These are phyloP conservation scores for Pyrus pyrifolia DNA, from an alignment of 306 rosid species.

Conservation along the genomic window DNA sequence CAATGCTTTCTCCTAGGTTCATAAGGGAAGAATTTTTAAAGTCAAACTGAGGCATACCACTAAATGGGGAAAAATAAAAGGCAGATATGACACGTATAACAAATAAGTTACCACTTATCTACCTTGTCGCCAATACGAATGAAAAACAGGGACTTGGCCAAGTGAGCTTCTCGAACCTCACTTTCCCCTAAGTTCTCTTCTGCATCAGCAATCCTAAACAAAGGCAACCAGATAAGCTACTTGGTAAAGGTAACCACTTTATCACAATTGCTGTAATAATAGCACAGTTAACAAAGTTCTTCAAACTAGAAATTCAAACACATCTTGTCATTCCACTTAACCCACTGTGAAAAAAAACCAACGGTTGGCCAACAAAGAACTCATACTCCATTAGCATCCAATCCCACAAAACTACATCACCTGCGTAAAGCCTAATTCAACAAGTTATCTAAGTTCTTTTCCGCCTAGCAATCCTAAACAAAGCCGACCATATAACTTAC, in stretches of 20 bases:
- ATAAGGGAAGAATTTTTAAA: constrained; percentile 5
- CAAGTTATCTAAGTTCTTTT: constrained; percentile 58
- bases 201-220: constrained; percentile 85
- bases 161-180: constrained; percentile 98
- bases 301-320: background rate
- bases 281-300: too few species aligned
- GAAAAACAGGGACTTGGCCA: constrained; percentile 85
- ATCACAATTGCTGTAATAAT: background rate
- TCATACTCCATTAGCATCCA: background rate
- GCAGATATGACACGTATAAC: background rate
- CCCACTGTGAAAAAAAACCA: background rate
- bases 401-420: background rate
- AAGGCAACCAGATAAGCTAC: constrained; percentile 16
- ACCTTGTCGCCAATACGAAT: constrained; percentile 94
- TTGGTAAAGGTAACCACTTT: background rate
- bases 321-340: background rate
- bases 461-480: constrained; percentile 84
- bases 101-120: constrained; percentile 7
- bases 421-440: background rate
- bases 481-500: constrained; percentile 15
- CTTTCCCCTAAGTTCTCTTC: constrained; percentile 98
- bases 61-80: background rate
- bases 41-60: constrained; percentile 9
- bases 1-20: constrained; percentile 71
- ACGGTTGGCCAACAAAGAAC: background rate